These are phyloP conservation scores for Taphrina wiesneri DNA, from an alignment of 1,139 yeast genomes.

Conservation along the genomic window DNA sequence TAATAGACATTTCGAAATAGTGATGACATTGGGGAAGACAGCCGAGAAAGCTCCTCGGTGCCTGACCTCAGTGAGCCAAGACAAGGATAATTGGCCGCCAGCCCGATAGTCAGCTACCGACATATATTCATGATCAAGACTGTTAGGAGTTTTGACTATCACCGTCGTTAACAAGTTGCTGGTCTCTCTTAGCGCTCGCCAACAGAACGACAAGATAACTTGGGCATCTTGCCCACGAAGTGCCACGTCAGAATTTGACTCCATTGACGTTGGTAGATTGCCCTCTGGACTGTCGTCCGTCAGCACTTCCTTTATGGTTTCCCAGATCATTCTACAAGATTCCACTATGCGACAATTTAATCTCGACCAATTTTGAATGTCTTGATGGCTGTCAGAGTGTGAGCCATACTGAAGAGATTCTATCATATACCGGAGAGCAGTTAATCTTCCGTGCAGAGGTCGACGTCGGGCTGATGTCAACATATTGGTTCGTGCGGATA, in stretches of 20 bases:
- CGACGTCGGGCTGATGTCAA: slow-evolving; percentile 46
- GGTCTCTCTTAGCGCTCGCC: slow-evolving; percentile 84
- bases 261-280: slow-evolving; percentile 50
- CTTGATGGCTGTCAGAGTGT: neutral
- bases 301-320: slow-evolving; percentile 55
- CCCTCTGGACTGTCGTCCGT: slow-evolving; percentile 72
- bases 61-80: slow-evolving; percentile 69
- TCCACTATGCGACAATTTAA: slow-evolving; percentile 42
- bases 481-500: slow-evolving; percentile 45
- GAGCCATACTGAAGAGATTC: slow-evolving; percentile 42
- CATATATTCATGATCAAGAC: slow-evolving; percentile 38
- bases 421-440: slow-evolving; percentile 57
- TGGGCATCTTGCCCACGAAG: slow-evolving; percentile 59
- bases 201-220: slow-evolving; percentile 67
- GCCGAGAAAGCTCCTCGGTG: slow-evolving; percentile 93
- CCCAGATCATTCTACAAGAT: slow-evolving; percentile 54
- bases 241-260: slow-evolving; percentile 44
- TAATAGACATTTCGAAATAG: slow-evolving; percentile 59
- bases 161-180: slow-evolving; percentile 56
- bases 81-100: slow-evolving; percentile 60
- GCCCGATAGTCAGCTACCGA: slow-evolving; percentile 35
- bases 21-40: slow-evolving; percentile 73
- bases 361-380: slow-evolving; percentile 35
- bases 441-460: slow-evolving; percentile 48
- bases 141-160: slow-evolving; percentile 44